Evolutionary conservation across 176 grass and related monocot species (phyloP), one percentile per base, ranked within the genome.

Genomic region (Coix lacrymajobi): DNA sequence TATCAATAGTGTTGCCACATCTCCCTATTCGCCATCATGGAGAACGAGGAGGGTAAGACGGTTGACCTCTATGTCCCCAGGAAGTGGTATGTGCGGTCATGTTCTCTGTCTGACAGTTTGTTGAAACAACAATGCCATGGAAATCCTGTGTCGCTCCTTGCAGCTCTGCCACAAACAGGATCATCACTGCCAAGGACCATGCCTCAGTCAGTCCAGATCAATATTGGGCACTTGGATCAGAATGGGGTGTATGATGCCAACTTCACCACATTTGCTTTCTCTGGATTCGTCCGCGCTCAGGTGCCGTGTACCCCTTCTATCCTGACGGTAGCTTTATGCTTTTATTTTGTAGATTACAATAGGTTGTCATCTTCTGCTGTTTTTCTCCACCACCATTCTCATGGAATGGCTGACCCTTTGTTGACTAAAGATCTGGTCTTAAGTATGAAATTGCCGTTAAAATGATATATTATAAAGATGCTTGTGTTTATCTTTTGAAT

Each of bases 151-250:
- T 2, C 15, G 38, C 5, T 15, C 6, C 39, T 71, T 16, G 79
- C 78, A 95, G 93, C 73, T 95, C 90, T 66, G 93, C 87, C 28
- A 95, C 90, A 1, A 95, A 92, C 78, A 92, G 88, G 88, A 85
- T 85, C 83, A 85, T 85, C 71, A 89, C 72, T 11, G 83, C 83
- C 52, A 89, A 89, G 82, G 93, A 95, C 72, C 90, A 95, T n/a
- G 93, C 93, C 28, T 95, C 93, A 25, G n/a, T n/a, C n/a, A n/a
- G 90, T 95, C 79, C 90, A 90, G 79, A 85, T 95, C 81, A 95
- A 92, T 57, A 76, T 92, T 38, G 93, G 90, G 15, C 93, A 92
- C 15, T 9, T 95, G 22, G 90, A 95, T 75, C 87, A 95, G 90
- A 95, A 92, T 56, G 93, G 90, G 4, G 29, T 95, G 60, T 92